Conservation (phyloP, 257 asterid genomes). For the Plectranthus barbatus region DNA sequence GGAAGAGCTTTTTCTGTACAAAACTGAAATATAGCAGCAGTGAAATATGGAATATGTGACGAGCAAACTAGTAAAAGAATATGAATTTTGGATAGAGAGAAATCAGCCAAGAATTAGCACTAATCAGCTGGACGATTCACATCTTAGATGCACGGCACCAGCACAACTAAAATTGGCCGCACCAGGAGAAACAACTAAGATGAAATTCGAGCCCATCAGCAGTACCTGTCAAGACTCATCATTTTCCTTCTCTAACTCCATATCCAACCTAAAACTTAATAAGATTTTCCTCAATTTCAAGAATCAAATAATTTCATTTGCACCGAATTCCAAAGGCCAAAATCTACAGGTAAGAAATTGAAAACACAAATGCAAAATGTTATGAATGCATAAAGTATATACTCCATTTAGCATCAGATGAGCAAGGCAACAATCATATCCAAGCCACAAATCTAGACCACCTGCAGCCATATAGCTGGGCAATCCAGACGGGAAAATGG, state of each 20-base stretch:
- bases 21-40: too few species aligned
- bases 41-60: too few species aligned
- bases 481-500: conserved; percentile 20
- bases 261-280: background rate
- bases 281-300: background rate
- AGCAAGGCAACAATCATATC: conserved; percentile 34
- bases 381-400: background rate
- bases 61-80: too few species aligned
- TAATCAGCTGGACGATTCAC: conserved; percentile 16
- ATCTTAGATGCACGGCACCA: conserved; percentile 25
- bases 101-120: conserved; percentile 16
- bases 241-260: conserved; percentile 25
- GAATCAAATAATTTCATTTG: background rate
- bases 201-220: conserved; percentile 18
- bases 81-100: conserved; percentile 8
- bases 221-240: conserved; percentile 41
- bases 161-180: conserved; percentile 25
- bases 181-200: conserved; percentile 28
- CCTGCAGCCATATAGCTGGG: conserved; percentile 27
- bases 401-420: conserved; percentile 36
- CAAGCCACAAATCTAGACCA: conserved; percentile 16
- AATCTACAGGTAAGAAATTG: background rate
- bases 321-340: background rate
- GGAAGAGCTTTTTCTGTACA: background rate
- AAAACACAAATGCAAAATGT: too few species aligned